A percentile compares a stretch with the other conserved stretches of the same genome.
These are phyloP conservation scores for Halteria grandinella DNA, from an alignment of 73 alveolate species.

Conservation along the genomic window DNA sequence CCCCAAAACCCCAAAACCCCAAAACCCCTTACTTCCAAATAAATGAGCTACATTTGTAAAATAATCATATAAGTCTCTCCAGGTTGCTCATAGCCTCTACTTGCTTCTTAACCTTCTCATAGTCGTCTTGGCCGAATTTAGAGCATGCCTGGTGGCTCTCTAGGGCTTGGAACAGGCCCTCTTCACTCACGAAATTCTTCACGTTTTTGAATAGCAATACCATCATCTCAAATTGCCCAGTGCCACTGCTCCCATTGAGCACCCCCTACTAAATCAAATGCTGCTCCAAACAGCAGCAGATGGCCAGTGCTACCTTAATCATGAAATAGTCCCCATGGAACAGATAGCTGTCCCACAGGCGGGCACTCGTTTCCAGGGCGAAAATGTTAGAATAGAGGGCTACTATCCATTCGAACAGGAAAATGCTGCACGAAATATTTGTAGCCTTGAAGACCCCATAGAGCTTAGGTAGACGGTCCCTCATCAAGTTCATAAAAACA, in stretches of 20 bases:
- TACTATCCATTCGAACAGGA: conserved; percentile 73
- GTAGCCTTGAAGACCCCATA: conserved; percentile 69
- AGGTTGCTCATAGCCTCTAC: conserved; percentile 7
- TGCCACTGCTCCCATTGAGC: conserved; percentile 25
- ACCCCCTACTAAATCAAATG: too few species aligned
- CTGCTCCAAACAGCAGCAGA: conserved; percentile 50
- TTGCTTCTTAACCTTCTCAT: conserved; percentile 20
- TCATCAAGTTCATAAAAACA: conserved; percentile 51
- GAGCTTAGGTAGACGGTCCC: conserved; percentile 75
- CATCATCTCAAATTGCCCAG: conserved; percentile 47
- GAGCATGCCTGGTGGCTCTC: too few species aligned
- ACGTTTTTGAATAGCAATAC: conserved; percentile 59
- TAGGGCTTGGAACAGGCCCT: conserved; percentile 24
- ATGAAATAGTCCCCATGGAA: conserved; percentile 61
- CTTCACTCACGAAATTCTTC: conserved; percentile 54
- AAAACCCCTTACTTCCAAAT: too few species aligned
- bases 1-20: too few species aligned
- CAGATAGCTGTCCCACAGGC: conserved; percentile 64
- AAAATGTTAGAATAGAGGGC: conserved; percentile 64
- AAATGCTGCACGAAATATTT: conserved; percentile 49
- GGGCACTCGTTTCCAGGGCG: conserved; percentile 53
- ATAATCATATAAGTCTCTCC: conserved; percentile 44
- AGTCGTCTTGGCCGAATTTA: conserved; percentile 44
- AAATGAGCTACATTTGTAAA: too few species aligned
- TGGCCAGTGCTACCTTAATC: conserved; percentile 55